Evolutionary conservation across 2,329 filamentous ascomycete species (phyloP), one percentile per base, ranked within the genome.

Genomic region (Cryphonectria parasitica): DNA sequence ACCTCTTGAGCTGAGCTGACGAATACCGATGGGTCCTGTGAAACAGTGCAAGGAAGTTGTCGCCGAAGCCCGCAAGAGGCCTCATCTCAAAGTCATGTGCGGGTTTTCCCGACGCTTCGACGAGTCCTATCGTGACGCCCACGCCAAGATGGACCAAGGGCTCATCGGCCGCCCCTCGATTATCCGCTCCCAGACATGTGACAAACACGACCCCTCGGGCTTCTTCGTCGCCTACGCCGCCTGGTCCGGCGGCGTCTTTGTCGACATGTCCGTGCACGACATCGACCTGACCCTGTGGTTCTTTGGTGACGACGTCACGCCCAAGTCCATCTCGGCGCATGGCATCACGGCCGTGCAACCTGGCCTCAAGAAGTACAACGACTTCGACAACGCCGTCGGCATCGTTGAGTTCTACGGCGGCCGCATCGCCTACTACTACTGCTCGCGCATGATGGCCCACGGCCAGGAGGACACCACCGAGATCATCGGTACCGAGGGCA

Each of bases 251-350:
- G 90, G 90, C 31, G 91, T 92, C 77, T 92, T 92, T 75, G 90
- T 92, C 70, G 90, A 92, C 81, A 87, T 66, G 88, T 92, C 76
- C 90, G 88, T 92, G 76, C 90, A 92, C 81, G 90, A 92, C 75
- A 92, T 92, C 74, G 89, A 90, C 73, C 83, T 91, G 2, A 83
- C 88, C 0, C 81, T 90, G 1, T 91, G 88, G 88, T 90, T 87
- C 81, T 89, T 90, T 75, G 87, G 87, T 13, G 79, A 85, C 63
- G 83, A 86, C 63, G 82, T 80, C 56, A 78, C 82, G 19, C 83
- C 89, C 61, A 90, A 90, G 79, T 85, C 82, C 64, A 86, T 89
- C 11, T 82, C 83, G 0, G 87, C 87, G 0, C 79, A 86, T 2
- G 89, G 88, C 13, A 86, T 89, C 74, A 88, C 85, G 2, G 88